Evolutionary conservation across 495 filamentous ascomycete genomes (phyloP).

Genomic region (Podospora comata): DNA sequence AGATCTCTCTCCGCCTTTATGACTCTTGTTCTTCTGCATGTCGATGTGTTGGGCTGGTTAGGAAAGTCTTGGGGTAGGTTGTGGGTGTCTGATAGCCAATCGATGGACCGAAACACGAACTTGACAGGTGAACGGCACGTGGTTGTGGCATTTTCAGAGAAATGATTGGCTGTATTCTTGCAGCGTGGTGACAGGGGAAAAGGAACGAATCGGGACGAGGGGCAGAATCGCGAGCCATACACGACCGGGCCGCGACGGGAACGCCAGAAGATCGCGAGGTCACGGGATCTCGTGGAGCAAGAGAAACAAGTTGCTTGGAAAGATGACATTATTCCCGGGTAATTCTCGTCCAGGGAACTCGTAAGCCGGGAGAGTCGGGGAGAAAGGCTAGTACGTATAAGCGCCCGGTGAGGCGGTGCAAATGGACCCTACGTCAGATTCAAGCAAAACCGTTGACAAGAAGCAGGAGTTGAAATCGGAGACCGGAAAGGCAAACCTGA

Average conservation of each 20-base stretch:
- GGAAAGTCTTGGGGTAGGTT: too few species aligned
- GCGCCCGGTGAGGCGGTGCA: slow-evolving; percentile 12
- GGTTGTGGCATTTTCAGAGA: slow-evolving; percentile 1
- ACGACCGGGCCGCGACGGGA: not conserved
- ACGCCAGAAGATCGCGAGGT: slow-evolving; percentile 1
- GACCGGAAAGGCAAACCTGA: not conserved
- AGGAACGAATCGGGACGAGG: slow-evolving; percentile 13
- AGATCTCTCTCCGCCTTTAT: slow-evolving; percentile 6
- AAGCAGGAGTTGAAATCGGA: not conserved
- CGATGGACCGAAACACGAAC: slow-evolving; percentile 15
- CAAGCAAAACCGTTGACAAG: not conserved
- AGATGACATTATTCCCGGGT: not conserved
- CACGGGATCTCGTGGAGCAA: slow-evolving; percentile 10
- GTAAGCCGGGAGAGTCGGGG: not conserved
- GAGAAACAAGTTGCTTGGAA: not conserved
- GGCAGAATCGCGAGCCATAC: slow-evolving; percentile 1
- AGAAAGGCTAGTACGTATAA: not conserved
- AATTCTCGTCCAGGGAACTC: not conserved
- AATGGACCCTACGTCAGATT: not conserved
- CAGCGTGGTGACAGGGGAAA: slow-evolving; percentile 8
- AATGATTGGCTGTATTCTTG: slow-evolving; percentile 6
- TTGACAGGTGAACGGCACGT: slow-evolving; percentile 11
- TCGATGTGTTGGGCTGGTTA: not conserved
- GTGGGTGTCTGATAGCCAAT: slow-evolving; percentile 13
- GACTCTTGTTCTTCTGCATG: slow-evolving; percentile 17